Percentiles rank a stretch among this genome's conserved stretches.
Conservation (phyloP, 345 rosid species). For the Eucalyptus pauciflora region DNA sequence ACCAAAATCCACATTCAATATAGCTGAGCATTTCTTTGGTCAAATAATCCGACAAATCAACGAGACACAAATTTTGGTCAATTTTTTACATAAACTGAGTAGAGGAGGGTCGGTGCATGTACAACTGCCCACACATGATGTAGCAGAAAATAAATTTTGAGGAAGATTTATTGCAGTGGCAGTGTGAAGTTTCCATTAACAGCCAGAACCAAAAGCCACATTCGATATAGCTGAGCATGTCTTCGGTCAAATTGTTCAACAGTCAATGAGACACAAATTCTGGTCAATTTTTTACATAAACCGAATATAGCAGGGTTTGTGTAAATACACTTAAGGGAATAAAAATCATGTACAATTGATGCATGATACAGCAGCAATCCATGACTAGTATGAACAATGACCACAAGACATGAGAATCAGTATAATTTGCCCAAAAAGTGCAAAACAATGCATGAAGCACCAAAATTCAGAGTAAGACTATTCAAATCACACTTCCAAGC, state of each 20-base stretch:
- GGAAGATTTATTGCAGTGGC: not conserved
- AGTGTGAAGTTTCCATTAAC: not conserved
- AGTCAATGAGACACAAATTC: not conserved
- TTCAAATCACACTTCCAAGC: not conserved
- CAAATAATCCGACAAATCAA: not conserved
- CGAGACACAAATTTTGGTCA: not conserved
- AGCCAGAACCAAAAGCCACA: not conserved
- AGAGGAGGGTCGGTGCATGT: not conserved
- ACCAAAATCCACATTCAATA: not conserved
- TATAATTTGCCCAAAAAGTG: not conserved
- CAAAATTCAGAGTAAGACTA: not conserved
- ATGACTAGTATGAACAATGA: not conserved
- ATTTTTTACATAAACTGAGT: not conserved
- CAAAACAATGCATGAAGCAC: not conserved
- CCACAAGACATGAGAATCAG: not conserved
- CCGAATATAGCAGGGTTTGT: not conserved
- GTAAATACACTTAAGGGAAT: not conserved
- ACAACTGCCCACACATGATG: not conserved
- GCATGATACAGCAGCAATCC: not conserved
- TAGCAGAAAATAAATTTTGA: not conserved
- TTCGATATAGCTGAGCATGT: not conserved
- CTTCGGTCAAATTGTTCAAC: not conserved
- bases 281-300: not conserved
- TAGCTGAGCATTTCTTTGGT: not conserved
- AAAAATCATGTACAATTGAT: not conserved